Evolutionary conservation across 2,329 filamentous ascomycete genomes (phyloP), one percentile per base, ranked within the genome.

Genomic region (Colletotrichum cordylinicola): DNA sequence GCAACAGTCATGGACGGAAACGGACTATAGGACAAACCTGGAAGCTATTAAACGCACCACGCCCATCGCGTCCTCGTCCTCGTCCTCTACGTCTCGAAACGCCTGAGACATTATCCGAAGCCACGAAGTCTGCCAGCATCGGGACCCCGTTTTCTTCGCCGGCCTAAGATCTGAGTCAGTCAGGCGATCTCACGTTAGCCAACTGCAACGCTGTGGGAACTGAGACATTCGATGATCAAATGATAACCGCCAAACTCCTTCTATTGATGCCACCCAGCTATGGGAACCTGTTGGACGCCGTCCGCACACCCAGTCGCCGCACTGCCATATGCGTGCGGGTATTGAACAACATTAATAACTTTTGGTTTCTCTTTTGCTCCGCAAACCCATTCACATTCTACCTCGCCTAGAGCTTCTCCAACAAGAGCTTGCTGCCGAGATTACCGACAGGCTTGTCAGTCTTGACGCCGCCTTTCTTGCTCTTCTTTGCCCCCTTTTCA

Each of bases 341-440:
- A 75, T 72, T 72, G 43, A 48, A 72, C 67, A 75, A 75, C 18
- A 75, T 62, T 55, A 62, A 72, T n/a, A 72, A 75, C 72, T 72
- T 64, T 75, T 70, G 24, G 24, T 62, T 67, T 75, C 72, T 68
- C 67, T 64, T 75, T 70, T 16, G 24, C 58, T 67, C 72, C 72
- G 60, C 67, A 67, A 52, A 55, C 55, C 65, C 70, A 37, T n/a
- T 76, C 66, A 33, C 27, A 37, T 67, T 67, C 60, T 64, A 70
- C 70, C 60, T 56, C 60, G 24, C 27, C 48, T 81, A 86, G 77
- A 93, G 81, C 84, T 90, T 92, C 82, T 90, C 89, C 74, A 94
- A 83, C 78, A 94, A 83, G 75, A 94, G 83, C 82, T 87, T 90
- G 71, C 91, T 89, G 5, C 93, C 93, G 79, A 87, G 88, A 83